These are phyloP conservation scores for Pyrenophora tritici-repentis DNA, from an alignment of 2,329 filamentous ascomycete genomes.

Conservation along the genomic window DNA sequence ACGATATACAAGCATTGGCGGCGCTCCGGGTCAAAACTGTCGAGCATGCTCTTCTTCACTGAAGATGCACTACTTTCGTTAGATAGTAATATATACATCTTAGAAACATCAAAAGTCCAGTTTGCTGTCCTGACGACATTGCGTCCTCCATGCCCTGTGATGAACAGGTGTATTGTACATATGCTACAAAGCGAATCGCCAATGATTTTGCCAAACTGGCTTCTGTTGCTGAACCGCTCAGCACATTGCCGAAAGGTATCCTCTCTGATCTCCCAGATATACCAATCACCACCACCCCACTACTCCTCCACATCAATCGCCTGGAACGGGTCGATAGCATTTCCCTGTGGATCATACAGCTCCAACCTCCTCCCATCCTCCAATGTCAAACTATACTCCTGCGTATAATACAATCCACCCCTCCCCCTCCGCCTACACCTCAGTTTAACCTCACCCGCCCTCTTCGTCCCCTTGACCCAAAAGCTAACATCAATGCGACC, in stretches of 20 bases:
- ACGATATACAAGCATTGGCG: neutral
- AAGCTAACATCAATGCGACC: conserved; percentile 88
- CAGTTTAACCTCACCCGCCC: conserved; percentile 77
- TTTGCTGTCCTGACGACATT: neutral
- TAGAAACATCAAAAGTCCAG: neutral
- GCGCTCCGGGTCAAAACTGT: conserved; percentile 8
- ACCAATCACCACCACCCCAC: neutral
- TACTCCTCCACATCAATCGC: conserved; percentile 35
- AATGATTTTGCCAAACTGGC: neutral
- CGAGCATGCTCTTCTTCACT: conserved; percentile 6
- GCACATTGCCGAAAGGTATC: neutral
- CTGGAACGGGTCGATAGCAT: conserved; percentile 66
- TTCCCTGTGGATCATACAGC: conserved; percentile 67
- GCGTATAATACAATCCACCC: conserved; percentile 79
- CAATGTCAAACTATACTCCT: conserved; percentile 83
- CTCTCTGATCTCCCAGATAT: neutral
- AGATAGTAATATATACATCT: neutral
- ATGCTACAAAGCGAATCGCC: conserved; percentile 13
- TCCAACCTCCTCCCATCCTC: conserved; percentile 71
- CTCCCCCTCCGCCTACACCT: conserved; percentile 71
- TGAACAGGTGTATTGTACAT: conserved; percentile 2
- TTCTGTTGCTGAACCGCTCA: neutral
- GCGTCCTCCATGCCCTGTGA: neutral
- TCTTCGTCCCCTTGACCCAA: conserved; percentile 78
- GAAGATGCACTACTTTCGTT: neutral